A percentile compares a stretch with the other conserved stretches of the same genome.
Evolutionary conservation across 495 filamentous ascomycete genomes (phyloP).

Genomic region (Opeltia flavorubescens): DNA sequence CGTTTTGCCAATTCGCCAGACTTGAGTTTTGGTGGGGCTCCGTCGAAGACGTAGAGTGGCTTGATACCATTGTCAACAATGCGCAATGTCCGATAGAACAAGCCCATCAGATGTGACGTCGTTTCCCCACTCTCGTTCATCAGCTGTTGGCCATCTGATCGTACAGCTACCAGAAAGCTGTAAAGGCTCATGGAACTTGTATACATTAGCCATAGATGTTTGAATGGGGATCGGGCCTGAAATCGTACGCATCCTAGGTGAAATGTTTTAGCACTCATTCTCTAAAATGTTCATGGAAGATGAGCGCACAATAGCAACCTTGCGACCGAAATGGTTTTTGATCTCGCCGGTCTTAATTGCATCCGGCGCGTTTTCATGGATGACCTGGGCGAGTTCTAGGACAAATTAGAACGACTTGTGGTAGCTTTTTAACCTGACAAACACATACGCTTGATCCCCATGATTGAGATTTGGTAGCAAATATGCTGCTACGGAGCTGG

Average conservation of each 20-base stretch:
- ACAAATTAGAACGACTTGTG: conserved; percentile 3
- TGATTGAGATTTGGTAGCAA: conserved; percentile 48
- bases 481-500: not conserved
- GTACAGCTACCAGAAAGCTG: conserved; percentile 93
- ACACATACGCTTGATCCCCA: conserved; percentile 74
- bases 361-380: conserved; percentile 82
- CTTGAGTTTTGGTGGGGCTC: conserved; percentile 90
- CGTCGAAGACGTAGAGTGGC: conserved; percentile 95
- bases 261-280: not conserved
- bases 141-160: conserved; percentile 89
- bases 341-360: conserved; percentile 94
- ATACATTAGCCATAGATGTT: conserved; percentile 8
- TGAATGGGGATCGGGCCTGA: not conserved
- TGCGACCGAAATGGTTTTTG: conserved; percentile 95
- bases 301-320: conserved; percentile 78
- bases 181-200: conserved; percentile 95
- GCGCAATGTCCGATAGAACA: conserved; percentile 97
- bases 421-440: not conserved
- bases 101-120: conserved; percentile 95
- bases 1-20: conserved; percentile 91
- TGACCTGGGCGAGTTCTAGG: conserved; percentile 64
- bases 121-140: conserved; percentile 89
- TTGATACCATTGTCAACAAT: conserved; percentile 99
- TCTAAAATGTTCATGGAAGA: not conserved
- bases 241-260: conserved; percentile 68